Evolutionary conservation across 176 grass and related monocot species (phyloP).

Genomic region (Pontederia paniculata): DNA sequence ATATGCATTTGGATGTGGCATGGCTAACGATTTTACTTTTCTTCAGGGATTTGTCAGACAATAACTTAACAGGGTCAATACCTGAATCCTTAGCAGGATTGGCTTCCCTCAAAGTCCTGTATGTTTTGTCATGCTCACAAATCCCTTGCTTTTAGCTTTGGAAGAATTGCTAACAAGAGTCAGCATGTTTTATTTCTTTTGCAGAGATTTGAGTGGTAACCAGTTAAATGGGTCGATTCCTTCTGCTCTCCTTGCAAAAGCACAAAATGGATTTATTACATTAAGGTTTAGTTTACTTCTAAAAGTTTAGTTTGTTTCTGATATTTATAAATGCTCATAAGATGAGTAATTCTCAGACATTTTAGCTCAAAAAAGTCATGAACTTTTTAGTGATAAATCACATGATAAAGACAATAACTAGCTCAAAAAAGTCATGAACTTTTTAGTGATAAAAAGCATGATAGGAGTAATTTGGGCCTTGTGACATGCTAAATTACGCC

Average conservation of each 20-base stretch:
- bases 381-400: too few relatives aligned
- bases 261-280: constrained; percentile 20
- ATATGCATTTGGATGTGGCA: too few relatives aligned
- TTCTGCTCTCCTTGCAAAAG: constrained; percentile 27
- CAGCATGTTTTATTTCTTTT: not conserved
- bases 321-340: too few relatives aligned
- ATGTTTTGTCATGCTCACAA: constrained; percentile 1
- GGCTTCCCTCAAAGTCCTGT: constrained; percentile 30
- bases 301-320: not conserved
- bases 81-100: constrained; percentile 33
- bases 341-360: not conserved
- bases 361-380: too few relatives aligned
- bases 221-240: constrained; percentile 31
- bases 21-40: too few relatives aligned
- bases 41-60: constrained; percentile 48
- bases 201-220: constrained; percentile 34
- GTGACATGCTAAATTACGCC: too few relatives aligned
- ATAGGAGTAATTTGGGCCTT: too few relatives aligned
- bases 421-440: not conserved
- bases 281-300: constrained; percentile 29
- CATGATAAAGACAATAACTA: not conserved
- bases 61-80: constrained; percentile 37
- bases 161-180: not conserved
- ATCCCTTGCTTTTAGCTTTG: not conserved
- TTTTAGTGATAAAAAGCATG: not conserved